Conservation (phyloP, 75 land plant species). For the Larix kaempferi region DNA sequence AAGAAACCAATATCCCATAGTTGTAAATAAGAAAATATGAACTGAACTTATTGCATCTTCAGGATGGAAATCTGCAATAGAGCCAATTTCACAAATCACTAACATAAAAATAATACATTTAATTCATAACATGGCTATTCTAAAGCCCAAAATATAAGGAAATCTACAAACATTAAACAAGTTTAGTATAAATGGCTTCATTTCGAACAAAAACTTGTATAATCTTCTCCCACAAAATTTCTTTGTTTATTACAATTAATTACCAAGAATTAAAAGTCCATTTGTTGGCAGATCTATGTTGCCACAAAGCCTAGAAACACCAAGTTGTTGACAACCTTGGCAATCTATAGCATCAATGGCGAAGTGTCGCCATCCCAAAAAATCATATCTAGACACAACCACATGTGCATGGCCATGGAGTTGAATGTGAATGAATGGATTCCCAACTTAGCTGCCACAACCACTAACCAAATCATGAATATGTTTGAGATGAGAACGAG, state of each 20-base stretch:
- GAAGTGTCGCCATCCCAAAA: too few relatives aligned
- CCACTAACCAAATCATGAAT: too few relatives aligned
- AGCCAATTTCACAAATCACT: background rate
- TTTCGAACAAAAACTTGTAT: background rate
- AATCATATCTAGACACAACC: too few relatives aligned
- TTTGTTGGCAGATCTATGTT: too few relatives aligned
- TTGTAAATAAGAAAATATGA: background rate
- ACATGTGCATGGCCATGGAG: too few relatives aligned
- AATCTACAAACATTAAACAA: background rate
- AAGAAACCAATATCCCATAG: background rate
- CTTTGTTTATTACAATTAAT: background rate
- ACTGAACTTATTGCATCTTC: slow-evolving; percentile 3
- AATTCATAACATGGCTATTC: background rate
- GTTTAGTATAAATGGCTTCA: background rate
- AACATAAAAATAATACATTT: background rate
- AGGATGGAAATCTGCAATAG: slow-evolving; percentile 2
- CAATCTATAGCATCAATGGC: too few relatives aligned
- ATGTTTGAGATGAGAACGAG: too few relatives aligned
- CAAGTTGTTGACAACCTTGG: too few relatives aligned
- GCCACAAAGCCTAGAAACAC: too few relatives aligned
- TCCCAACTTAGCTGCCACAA: too few relatives aligned
- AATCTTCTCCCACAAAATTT: background rate
- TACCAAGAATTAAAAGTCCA: background rate
- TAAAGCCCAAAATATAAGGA: background rate
- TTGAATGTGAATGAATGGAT: too few relatives aligned